phyloP scores from a whole-genome alignment of 2,329 filamentous ascomycete species.

The Massarina eburnea region DNA sequence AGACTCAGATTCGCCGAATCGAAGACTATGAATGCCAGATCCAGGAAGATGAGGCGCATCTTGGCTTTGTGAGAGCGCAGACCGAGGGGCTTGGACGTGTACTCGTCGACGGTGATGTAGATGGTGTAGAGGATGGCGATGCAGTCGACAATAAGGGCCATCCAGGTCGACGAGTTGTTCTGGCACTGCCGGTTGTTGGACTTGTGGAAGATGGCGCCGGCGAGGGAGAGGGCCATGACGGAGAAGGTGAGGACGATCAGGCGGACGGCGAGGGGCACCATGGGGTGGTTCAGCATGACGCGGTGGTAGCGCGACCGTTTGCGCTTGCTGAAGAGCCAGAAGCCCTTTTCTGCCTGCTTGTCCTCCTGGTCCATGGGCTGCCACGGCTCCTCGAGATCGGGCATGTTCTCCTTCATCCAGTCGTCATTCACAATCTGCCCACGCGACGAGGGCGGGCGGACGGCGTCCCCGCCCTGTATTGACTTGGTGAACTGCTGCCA shows the following conservation, averaged over 20 bases:
- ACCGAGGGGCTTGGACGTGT: slow-evolving; percentile 89
- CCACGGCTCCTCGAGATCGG: slow-evolving; percentile 54
- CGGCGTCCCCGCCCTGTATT: slow-evolving; percentile 25
- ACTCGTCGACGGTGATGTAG: slow-evolving; percentile 96
- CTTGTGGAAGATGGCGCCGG: slow-evolving; percentile 68
- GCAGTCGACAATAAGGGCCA: slow-evolving; percentile 86
- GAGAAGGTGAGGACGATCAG: slow-evolving; percentile 82
- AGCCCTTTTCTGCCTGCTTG: slow-evolving; percentile 50
- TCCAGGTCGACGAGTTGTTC: slow-evolving; percentile 68
- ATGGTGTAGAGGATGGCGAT: slow-evolving; percentile 86
- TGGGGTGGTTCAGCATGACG: slow-evolving; percentile 74
- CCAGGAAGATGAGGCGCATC: slow-evolving; percentile 83
- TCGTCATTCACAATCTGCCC: slow-evolving; percentile 44
- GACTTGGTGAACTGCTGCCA: slow-evolving; percentile 43
- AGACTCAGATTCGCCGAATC: slow-evolving; percentile 90
- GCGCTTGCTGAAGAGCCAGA: slow-evolving; percentile 50
- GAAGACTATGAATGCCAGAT: slow-evolving; percentile 96
- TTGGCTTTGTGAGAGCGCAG: slow-evolving; percentile 82
- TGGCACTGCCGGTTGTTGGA: slow-evolving; percentile 43
- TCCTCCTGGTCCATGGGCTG: slow-evolving; percentile 57
- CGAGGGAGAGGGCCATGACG: slow-evolving; percentile 75
- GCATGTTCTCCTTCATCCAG: slow-evolving; percentile 54
- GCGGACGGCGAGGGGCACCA: slow-evolving; percentile 83
- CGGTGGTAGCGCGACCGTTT: slow-evolving; percentile 62
- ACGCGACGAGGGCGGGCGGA: slow-evolving; percentile 28